Evolutionary conservation across 2,329 filamentous ascomycete species (phyloP).

Genomic region (Pseudocercospora ulei): DNA sequence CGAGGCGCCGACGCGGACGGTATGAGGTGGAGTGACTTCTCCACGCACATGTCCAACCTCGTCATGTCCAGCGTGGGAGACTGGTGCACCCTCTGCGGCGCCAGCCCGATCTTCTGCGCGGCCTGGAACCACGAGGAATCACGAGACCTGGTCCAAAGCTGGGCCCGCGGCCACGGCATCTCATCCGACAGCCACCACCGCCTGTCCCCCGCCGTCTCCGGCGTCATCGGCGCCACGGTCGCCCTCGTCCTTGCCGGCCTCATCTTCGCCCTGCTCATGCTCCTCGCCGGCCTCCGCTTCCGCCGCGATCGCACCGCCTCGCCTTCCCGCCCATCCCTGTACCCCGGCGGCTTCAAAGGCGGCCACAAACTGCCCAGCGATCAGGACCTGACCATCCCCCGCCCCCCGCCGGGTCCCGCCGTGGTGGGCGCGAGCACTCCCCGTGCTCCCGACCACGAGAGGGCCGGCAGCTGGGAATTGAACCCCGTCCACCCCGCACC

Average conservation of each 20-base stretch:
- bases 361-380: conserved; percentile 47
- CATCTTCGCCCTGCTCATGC: conserved; percentile 37
- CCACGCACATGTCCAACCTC: conserved; percentile 38
- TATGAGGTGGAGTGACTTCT: conserved; percentile 46
- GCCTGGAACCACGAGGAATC: conserved; percentile 37
- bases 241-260: conserved; percentile 42
- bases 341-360: conserved; percentile 50
- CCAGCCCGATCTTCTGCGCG: conserved; percentile 38
- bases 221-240: conserved; percentile 49
- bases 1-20: conserved; percentile 40
- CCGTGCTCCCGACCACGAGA: conserved; percentile 43
- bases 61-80: conserved; percentile 39
- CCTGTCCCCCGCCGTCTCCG: conserved; percentile 37
- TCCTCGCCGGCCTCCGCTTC: conserved; percentile 42
- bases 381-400: conserved; percentile 43
- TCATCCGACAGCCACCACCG: background rate
- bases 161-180: conserved; percentile 3
- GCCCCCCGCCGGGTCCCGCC: conserved; percentile 37
- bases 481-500: conserved; percentile 33
- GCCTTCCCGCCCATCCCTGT: conserved; percentile 28
- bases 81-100: conserved; percentile 47
- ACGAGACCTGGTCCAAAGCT: conserved; percentile 1
- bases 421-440: conserved; percentile 26
- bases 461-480: conserved; percentile 51
- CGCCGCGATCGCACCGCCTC: conserved; percentile 31